Base-by-base conservation (phyloP, 768 basidiomycete species). In the Mycena filopes region DNA sequence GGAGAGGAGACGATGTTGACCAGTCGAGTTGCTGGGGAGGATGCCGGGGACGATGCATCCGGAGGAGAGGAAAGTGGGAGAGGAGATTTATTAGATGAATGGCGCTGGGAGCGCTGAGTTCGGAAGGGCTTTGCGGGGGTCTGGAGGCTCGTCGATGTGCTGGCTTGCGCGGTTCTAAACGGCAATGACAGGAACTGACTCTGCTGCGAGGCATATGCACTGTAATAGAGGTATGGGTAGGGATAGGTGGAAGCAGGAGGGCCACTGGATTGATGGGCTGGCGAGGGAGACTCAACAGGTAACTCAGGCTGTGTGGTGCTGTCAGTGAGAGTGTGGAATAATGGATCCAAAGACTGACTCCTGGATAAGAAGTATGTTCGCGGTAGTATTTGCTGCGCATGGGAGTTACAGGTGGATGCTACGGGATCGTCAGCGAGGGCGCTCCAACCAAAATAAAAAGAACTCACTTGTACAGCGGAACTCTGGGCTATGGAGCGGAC, bases 1-100 rank as follows among this genome's bases (percentile, higher is more conserved):
- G 92, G 92, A 11, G 92, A 93, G n/a, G 92, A 93, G 28, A 93
- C 92, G n/a, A 89, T 76, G 71, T 93, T 91, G 25, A 92, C 83
- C 33, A 86, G 77, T 21, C 82, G 84, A 65, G 83, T 83, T 55
- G 78, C 76, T 9, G 92, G 91, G 55, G 90, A 91, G 29, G 87
- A 87, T 16, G 84, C 76, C 16, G 91, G 91, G 18, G 92, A 89
- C 16, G 81, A 83, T 21, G 82, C 75, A 26, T 76, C 64, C 11
- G 74, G 77, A 36, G 83, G 84, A 23, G 90, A 92, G 43, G 90
- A 89, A 16, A 86, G 82, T 49, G 84, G 87, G 51, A 86, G 81
- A 58, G 84, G 86, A 49, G 84, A 85, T 61, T 77, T 80, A 66
- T 79, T 63, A 38, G 64, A 64, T 74, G 75, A 77, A 73, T 73